phyloP scores from a whole-genome alignment of 2,329 filamentous ascomycete species.

The Massarina eburnea region DNA sequence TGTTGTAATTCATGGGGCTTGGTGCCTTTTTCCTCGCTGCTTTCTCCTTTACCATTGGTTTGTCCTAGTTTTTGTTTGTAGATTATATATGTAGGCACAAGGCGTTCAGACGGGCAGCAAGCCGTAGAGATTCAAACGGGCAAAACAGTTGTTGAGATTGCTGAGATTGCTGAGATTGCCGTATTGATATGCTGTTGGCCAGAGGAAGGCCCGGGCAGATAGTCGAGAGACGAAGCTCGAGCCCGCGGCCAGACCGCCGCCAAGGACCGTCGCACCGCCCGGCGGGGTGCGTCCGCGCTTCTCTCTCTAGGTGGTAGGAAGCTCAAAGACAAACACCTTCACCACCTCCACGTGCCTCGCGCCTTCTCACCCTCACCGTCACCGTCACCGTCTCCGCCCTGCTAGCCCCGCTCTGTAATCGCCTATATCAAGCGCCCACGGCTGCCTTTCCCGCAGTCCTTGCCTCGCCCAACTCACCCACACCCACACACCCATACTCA shows the following conservation, averaged over 20 bases:
- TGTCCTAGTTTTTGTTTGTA: neutral
- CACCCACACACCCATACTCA: neutral
- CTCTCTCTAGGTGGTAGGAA: neutral
- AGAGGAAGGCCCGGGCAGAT: conserved; percentile 1
- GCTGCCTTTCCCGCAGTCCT: neutral
- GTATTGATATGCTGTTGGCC: too few relatives aligned
- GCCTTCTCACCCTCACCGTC: conserved; percentile 4
- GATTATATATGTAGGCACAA: too few relatives aligned
- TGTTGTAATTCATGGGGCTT: conserved; percentile 3
- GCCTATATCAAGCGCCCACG: neutral
- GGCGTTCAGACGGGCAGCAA: too few relatives aligned
- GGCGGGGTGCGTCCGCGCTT: conserved; percentile 15
- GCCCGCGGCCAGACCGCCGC: conserved; percentile 17
- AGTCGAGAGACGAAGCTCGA: conserved; percentile 25
- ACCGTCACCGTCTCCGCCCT: neutral
- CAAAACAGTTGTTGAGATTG: too few relatives aligned
- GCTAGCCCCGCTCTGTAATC: neutral
- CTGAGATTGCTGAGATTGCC: too few relatives aligned
- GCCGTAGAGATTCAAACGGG: too few relatives aligned
- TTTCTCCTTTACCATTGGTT: neutral
- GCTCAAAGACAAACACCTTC: conserved; percentile 17
- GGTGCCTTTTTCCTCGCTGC: neutral
- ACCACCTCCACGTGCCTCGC: conserved; percentile 14
- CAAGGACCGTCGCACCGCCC: conserved; percentile 15
- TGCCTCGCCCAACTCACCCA: neutral